phyloP scores from a whole-genome alignment of 257 asterid genomes.

The Solanum virginianum region DNA sequence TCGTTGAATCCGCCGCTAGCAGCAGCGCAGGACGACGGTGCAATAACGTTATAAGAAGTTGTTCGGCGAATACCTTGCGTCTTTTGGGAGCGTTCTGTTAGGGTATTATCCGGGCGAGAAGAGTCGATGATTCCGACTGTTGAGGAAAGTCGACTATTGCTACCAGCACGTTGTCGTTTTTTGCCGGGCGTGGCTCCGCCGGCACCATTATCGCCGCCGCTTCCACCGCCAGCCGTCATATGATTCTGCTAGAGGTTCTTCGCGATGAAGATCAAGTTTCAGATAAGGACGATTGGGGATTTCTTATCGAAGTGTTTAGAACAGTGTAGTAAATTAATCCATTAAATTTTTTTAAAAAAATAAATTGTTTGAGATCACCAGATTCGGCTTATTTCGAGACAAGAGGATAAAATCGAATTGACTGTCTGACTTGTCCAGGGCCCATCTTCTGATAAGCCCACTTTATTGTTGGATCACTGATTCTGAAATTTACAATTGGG shows the following conservation, averaged over 20 bases:
- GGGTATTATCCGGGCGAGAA: constrained; percentile 22
- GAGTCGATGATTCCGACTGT: constrained; percentile 17
- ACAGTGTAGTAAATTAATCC: not conserved
- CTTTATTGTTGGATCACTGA: not conserved
- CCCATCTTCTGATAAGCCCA: not conserved
- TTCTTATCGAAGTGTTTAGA: not conserved
- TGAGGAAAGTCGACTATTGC: constrained; percentile 25
- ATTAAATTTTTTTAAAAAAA: not conserved
- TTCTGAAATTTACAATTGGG: not conserved
- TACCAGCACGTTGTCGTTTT: constrained; percentile 51
- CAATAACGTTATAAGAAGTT: constrained; percentile 18
- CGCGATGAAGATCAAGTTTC: not conserved
- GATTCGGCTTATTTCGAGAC: not conserved
- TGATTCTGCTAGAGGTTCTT: not conserved
- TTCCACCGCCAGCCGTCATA: not conserved
- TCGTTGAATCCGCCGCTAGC: constrained; percentile 41
- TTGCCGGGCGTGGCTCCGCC: constrained; percentile 13
- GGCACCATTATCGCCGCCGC: not conserved
- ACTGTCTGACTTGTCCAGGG: not conserved
- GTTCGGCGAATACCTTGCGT: constrained; percentile 24
- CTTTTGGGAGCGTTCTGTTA: constrained; percentile 28
- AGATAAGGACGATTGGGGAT: not conserved
- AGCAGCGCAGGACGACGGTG: constrained; percentile 1
- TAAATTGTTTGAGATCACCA: not conserved
- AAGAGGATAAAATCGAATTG: not conserved